These are phyloP conservation scores for Paramecium biaurelia DNA, from an alignment of 73 alveolate species.

Conservation along the genomic window DNA sequence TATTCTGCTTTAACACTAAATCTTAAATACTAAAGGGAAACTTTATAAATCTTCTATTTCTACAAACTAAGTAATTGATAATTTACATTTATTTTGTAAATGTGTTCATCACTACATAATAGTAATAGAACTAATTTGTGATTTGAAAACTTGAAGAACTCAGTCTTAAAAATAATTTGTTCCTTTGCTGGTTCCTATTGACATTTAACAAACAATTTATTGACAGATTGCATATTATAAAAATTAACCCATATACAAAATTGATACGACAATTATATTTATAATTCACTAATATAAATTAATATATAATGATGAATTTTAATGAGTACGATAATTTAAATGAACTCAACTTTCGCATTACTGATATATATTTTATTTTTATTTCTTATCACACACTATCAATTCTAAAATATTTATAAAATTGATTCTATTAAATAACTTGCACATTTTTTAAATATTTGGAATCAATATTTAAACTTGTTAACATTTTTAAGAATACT, in stretches of 20 bases:
- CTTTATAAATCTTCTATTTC: neutral
- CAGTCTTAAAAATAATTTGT: constrained; percentile 16
- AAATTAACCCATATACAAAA: neutral
- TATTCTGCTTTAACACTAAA: neutral
- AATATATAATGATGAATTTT: neutral
- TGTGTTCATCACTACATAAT: neutral
- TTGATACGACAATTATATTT: neutral
- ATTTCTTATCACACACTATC: neutral
- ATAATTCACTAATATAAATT: neutral
- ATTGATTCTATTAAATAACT: too few species aligned
- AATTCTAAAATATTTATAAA: too few species aligned
- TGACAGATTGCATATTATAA: neutral
- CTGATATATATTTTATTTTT: neutral
- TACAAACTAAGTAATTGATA: neutral
- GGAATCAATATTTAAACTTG: neutral
- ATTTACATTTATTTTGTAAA: constrained; percentile 23
- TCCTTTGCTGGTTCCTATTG: neutral
- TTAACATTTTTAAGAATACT: neutral
- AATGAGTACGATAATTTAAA: neutral
- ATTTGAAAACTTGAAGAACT: neutral
- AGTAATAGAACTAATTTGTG: neutral
- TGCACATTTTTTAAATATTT: neutral
- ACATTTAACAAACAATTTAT: neutral
- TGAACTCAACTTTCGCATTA: constrained; percentile 27
- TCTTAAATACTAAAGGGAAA: neutral